Evolutionary conservation across 495 filamentous ascomycete genomes (phyloP).

Genomic region (Penicillium ucsense): DNA sequence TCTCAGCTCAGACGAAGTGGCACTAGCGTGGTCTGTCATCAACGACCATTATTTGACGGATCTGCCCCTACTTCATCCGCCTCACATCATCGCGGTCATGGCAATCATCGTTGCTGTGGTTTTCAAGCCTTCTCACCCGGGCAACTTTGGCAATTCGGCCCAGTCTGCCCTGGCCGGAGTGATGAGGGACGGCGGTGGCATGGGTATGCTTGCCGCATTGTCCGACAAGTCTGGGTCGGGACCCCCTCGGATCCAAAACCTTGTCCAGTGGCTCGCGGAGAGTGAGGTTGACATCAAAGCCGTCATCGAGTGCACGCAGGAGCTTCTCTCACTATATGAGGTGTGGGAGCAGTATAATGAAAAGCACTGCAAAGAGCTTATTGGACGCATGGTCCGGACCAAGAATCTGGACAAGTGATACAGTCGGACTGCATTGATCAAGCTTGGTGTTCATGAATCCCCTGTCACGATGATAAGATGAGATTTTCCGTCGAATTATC

Average conservation of each 20-base stretch:
- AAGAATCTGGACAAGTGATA: constrained; percentile 66
- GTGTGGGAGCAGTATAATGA: constrained; percentile 85
- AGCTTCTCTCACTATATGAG: constrained; percentile 92
- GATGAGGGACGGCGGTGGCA: constrained; percentile 32
- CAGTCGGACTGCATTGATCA: too few species aligned
- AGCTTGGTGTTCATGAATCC: too few species aligned
- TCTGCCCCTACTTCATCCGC: constrained; percentile 75
- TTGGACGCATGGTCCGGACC: constrained; percentile 75
- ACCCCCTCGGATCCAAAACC: constrained; percentile 50
- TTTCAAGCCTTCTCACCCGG: constrained; percentile 48
- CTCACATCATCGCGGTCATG: constrained; percentile 83
- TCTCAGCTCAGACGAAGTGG: constrained; percentile 67
- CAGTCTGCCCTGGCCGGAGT: constrained; percentile 28
- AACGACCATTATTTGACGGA: constrained; percentile 97
- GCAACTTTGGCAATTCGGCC: constrained; percentile 29
- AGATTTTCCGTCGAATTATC: too few species aligned
- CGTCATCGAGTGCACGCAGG: constrained; percentile 88
- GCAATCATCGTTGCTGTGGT: constrained; percentile 81
- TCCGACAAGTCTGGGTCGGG: constrained; percentile 26
- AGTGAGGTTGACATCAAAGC: constrained; percentile 87
- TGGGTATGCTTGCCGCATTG: constrained; percentile 32
- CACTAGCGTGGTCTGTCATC: constrained; percentile 76
- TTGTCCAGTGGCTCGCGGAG: constrained; percentile 81
- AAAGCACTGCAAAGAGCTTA: constrained; percentile 65
- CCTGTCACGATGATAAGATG: too few species aligned